Evolutionary conservation across 345 rosid genomes (phyloP), one percentile per base, ranked within the genome.

Genomic region (Garcia nutans): DNA sequence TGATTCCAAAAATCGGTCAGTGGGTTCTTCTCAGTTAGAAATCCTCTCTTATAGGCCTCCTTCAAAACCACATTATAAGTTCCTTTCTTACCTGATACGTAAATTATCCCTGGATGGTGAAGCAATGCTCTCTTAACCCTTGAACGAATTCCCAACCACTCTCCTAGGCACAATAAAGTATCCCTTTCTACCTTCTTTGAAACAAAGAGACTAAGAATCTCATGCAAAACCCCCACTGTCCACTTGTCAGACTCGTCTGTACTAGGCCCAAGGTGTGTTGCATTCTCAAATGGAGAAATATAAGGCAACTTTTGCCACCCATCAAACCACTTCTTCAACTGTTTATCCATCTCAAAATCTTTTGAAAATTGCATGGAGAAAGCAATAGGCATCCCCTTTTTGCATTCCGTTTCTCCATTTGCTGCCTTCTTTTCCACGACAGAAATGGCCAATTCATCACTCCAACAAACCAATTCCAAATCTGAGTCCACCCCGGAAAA

Each of bases 241-340:
- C 96, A 96, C 81, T 88, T 90, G 60, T 93, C 99, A 8, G 93
- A 89, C 82, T 93, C 97, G 61, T 91, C 90, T 10, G 88, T 87
- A 0, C 79, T 85, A 1, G 90, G 86, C 7, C 87, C 78, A 50
- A 95, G 76, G 80, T 90, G 89, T 65, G 71, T 73, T 10, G 86
- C 89, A 65, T 90, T 85, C 74, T 90, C 91, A 73, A 92, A 93
- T 2, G 99, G 97, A 60, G 99, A 90, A 69, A 92, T 56, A 64
- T 90, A 93, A 8, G 96, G 95, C 81, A 96, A 71, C 81, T 88
- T 96, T 83, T 93, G 97, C 99, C 99, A 93, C 2, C 89, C 91
- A 64, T 88, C 90, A 19, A 83, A 9, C 92, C 90, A 88, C 68
- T 85, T 93, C 89, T 91, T 91, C 80, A 85, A 69, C 82, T 90